Base-by-base conservation (phyloP, 2,329 filamentous ascomycete species). In the Penicillium sp. region DNA sequence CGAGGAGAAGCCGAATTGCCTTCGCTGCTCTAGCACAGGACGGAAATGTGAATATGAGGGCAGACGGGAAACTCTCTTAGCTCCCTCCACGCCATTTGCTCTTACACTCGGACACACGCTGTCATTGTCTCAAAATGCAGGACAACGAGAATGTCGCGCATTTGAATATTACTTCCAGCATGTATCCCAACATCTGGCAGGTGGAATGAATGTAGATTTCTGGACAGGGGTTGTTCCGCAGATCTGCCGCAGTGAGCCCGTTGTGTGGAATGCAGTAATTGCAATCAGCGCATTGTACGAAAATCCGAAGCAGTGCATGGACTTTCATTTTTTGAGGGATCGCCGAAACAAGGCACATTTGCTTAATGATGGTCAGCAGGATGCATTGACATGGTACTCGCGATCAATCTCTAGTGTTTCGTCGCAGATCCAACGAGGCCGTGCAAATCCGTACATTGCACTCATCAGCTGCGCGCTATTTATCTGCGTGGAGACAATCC, bases 401-500 rank as follows among this genome's bases (percentile, higher is more conserved):
- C 69, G 70, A n/a, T 68, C 69, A 0, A 63, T 73, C 25, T 64
- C 64, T 29, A 51, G 56, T 4, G 49, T 73, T 33, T 66, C 62
- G 9, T 60, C 53, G 16, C 60, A 66, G 19, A 69, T 73, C 21
- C 60, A 63, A 34, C 56, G 60, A 13, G 65, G 66, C 2, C 53
- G 23, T 2, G 52, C 64, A 25, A 65, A 71, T 34, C 59, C 60
- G 8, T 68, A 69, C 19, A 57, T 71, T 38, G 67, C 67, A 11
- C 56, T 73, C 25, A 63, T 73, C 11, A 73, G 58, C 21, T 73
- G 70, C 39, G 60, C 70, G 0, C 53, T 73, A 5, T 73, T 70
- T n/a, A 72, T 72, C 19, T 73, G 71, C 57, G 70, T 73, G 15
- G 71, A 73, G 46, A 58, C 58, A 0, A 53, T 72, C 1, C 62